Evolutionary conservation across 139 green algal species (phyloP).

Genomic region (Tetratostichococcus sp.): DNA sequence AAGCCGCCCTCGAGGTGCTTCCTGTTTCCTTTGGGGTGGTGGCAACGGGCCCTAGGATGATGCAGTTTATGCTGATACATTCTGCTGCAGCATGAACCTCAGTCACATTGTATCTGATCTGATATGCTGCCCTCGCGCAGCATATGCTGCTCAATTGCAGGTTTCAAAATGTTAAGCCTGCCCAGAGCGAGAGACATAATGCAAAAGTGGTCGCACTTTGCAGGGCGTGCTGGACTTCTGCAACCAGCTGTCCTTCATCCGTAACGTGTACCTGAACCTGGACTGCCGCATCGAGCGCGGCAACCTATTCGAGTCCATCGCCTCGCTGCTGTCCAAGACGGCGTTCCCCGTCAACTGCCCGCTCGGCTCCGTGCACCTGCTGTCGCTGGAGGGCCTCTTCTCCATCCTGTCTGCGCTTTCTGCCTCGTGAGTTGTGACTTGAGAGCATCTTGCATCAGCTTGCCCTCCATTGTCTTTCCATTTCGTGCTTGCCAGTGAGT

Average conservation of each 20-base stretch:
- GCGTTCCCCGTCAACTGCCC: constrained; percentile 74
- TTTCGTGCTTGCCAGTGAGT: too few species aligned
- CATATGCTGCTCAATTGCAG: too few species aligned
- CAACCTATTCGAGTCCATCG: constrained; percentile 86
- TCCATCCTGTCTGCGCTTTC: constrained; percentile 66
- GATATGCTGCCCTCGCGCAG: too few species aligned
- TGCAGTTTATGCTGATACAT: too few species aligned
- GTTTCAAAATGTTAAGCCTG: too few species aligned
- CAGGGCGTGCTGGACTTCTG: constrained; percentile 85
- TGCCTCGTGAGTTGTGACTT: constrained; percentile 19
- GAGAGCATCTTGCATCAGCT: too few species aligned
- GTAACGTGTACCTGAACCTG: constrained; percentile 83
- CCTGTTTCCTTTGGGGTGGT: constrained; percentile 2
- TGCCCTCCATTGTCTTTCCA: too few species aligned
- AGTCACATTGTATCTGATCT: too few species aligned
- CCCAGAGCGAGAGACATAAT: too few species aligned
- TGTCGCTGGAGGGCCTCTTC: constrained; percentile 84
- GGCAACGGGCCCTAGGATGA: too few species aligned
- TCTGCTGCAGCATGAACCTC: too few species aligned
- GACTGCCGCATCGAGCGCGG: constrained; percentile 72
- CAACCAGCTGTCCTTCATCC: constrained; percentile 78
- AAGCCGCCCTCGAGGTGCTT: constrained; percentile 79
- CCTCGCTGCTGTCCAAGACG: constrained; percentile 67
- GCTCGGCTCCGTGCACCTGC: constrained; percentile 69
- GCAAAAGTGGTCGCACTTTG: too few species aligned